These are phyloP conservation scores for Selaginella moellendorffii DNA, from an alignment of 75 land plant genomes.

Conservation along the genomic window DNA sequence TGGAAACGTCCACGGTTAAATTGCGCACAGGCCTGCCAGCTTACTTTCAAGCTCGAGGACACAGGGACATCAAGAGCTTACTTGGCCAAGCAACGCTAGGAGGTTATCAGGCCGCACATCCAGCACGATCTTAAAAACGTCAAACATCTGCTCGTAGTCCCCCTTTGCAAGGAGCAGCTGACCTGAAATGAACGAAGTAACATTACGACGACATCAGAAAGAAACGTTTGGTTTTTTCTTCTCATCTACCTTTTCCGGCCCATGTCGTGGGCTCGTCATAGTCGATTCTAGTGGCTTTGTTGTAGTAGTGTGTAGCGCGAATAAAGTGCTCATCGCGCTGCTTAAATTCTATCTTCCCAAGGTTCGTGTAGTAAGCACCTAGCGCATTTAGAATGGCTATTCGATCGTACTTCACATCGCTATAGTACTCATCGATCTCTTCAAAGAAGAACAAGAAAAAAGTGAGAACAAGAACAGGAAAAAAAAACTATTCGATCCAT, in stretches of 20 bases:
- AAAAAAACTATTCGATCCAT: neutral
- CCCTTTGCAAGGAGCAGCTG: slow-evolving; percentile 78
- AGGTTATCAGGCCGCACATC: slow-evolving; percentile 73
- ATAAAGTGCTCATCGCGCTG: slow-evolving; percentile 69
- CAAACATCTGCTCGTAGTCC: slow-evolving; percentile 56
- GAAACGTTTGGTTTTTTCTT: too few species aligned
- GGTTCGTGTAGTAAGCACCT: slow-evolving; percentile 74
- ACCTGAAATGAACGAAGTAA: too few species aligned
- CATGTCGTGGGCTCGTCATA: slow-evolving; percentile 75
- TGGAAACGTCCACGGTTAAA: slow-evolving; percentile 59
- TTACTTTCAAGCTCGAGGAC: neutral
- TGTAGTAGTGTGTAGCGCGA: slow-evolving; percentile 64
- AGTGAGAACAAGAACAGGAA: neutral
- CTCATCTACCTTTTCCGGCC: slow-evolving; percentile 96
- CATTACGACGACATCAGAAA: too few species aligned
- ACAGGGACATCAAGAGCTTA: slow-evolving; percentile 6
- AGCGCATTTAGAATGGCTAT: slow-evolving; percentile 90
- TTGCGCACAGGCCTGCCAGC: slow-evolving; percentile 61
- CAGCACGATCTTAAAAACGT: slow-evolving; percentile 63
- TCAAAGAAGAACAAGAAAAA: slow-evolving; percentile 10
- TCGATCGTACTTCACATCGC: slow-evolving; percentile 76
- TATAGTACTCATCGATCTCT: slow-evolving; percentile 95
- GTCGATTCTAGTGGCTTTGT: slow-evolving; percentile 84
- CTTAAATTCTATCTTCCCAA: slow-evolving; percentile 66
- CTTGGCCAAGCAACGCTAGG: slow-evolving; percentile 89